A percentile compares a stretch with the other conserved stretches of the same genome.
phyloP scores from a whole-genome alignment of 805 yeast genomes.

The Hanseniaspora taiwanica region DNA sequence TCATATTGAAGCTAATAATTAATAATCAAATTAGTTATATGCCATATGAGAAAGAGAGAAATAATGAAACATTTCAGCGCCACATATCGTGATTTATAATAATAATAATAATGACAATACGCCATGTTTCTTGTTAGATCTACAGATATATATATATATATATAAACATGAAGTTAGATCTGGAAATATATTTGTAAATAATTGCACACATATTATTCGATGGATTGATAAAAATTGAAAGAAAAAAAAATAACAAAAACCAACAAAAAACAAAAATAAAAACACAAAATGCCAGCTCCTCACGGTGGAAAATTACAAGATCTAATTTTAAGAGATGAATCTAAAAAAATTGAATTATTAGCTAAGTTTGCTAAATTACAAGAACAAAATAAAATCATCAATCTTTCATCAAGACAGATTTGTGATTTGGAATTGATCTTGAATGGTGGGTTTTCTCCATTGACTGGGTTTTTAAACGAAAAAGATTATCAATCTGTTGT shows the following conservation, averaged over 20 bases:
- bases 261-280: neutral
- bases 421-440: conserved; percentile 87
- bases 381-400: conserved; percentile 27
- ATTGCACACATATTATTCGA: no score
- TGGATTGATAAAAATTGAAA: no score
- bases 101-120: no score
- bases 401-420: conserved; percentile 71
- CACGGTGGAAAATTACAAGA: conserved; percentile 91
- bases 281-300: conserved; percentile 49
- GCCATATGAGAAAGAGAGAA: no score
- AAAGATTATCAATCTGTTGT: conserved; percentile 56
- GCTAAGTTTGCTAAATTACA: conserved; percentile 39
- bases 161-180: no score
- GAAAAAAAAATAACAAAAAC: neutral
- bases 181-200: no score
- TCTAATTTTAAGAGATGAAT: conserved; percentile 66
- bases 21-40: no score
- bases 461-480: conserved; percentile 50
- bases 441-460: conserved; percentile 89
- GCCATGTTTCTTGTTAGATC: no score
- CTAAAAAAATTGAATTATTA: conserved; percentile 40
- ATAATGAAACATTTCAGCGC: no score
- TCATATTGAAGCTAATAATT: no score
- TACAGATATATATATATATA: no score
- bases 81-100: no score